Evolutionary conservation across 352 stramenopile species (phyloP).

Genomic region (Globisporangium canariense): DNA sequence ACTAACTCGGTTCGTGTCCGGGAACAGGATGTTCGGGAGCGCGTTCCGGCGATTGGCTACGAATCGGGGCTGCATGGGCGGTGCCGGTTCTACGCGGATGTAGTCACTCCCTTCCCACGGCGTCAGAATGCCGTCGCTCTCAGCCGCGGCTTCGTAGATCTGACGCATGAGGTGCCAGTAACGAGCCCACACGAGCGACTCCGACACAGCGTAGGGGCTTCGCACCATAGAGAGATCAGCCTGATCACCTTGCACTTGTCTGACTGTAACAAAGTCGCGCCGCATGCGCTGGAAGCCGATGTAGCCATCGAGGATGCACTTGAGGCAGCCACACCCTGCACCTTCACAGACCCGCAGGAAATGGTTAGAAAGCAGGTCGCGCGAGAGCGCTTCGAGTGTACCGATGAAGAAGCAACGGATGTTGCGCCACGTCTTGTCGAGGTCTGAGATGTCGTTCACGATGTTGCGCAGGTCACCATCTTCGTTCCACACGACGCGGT

Average conservation of each 20-base stretch:
- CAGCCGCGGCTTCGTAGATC: slow-evolving; percentile 57
- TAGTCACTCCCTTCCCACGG: slow-evolving; percentile 44
- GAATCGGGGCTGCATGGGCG: slow-evolving; percentile 37
- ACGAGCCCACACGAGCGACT: slow-evolving; percentile 64
- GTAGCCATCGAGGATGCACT: slow-evolving; percentile 81
- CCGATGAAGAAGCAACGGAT: slow-evolving; percentile 65
- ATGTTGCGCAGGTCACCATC: slow-evolving; percentile 68
- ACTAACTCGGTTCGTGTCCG: slow-evolving; percentile 61
- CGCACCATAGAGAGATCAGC: slow-evolving; percentile 1
- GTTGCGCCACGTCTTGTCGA: slow-evolving; percentile 59
- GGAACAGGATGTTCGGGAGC: slow-evolving; percentile 67
- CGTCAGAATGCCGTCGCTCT: slow-evolving; percentile 62
- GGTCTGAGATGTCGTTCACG: slow-evolving; percentile 57
- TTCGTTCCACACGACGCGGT: slow-evolving; percentile 62
- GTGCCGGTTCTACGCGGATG: slow-evolving; percentile 29
- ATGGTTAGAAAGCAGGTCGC: slow-evolving; percentile 44
- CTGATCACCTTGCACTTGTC: slow-evolving; percentile 14
- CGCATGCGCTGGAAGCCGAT: slow-evolving; percentile 79
- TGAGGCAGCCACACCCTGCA: slow-evolving; percentile 73
- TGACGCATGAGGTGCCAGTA: slow-evolving; percentile 85
- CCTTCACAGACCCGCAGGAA: slow-evolving; percentile 68
- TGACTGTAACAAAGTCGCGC: slow-evolving; percentile 28
- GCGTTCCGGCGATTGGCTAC: slow-evolving; percentile 41
- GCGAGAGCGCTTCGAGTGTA: slow-evolving; percentile 54
- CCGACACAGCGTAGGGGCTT: slow-evolving; percentile 42